These are phyloP conservation scores for Vachellia pachyceras DNA, from an alignment of 306 rosid species.

Conservation along the genomic window DNA sequence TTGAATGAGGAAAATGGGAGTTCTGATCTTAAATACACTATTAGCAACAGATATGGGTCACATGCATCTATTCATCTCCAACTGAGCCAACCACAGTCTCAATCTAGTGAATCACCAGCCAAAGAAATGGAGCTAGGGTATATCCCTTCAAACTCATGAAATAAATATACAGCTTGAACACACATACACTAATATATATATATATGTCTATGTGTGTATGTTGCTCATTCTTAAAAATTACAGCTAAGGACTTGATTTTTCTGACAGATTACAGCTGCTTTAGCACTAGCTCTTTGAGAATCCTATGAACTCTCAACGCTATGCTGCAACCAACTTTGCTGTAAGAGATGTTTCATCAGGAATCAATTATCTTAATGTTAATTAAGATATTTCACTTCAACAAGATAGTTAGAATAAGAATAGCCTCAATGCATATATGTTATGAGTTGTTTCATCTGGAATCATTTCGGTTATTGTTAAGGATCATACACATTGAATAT, in stretches of 20 bases:
- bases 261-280: slow-evolving; percentile 74
- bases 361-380: too few species aligned
- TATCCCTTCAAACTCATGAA: slow-evolving; percentile 32
- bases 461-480: slow-evolving; percentile 23
- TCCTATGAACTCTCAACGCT: slow-evolving; percentile 13
- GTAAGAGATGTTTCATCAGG: slow-evolving; percentile 25
- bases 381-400: slow-evolving; percentile 28
- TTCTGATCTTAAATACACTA: slow-evolving; percentile 41
- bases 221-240: neutral
- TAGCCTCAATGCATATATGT: slow-evolving; percentile 33
- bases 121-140: slow-evolving; percentile 71
- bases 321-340: slow-evolving; percentile 38
- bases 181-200: too few species aligned
- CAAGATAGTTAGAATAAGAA: slow-evolving; percentile 38
- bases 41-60: slow-evolving; percentile 49
- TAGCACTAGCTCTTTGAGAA: slow-evolving; percentile 42
- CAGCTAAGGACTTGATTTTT: slow-evolving; percentile 29
- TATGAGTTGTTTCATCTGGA: slow-evolving; percentile 40
- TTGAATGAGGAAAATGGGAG: slow-evolving; percentile 44
- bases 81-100: slow-evolving; percentile 76
- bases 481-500: slow-evolving; percentile 3
- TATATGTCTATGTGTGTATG: neutral
- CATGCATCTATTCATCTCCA: slow-evolving; percentile 61
- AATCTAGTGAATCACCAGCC: slow-evolving; percentile 50
- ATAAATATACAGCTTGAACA: neutral